A percentile compares a stretch with the other conserved stretches of the same genome.
Conservation (phyloP, 495 filamentous ascomycete species). For the Penicillium odoratum region DNA sequence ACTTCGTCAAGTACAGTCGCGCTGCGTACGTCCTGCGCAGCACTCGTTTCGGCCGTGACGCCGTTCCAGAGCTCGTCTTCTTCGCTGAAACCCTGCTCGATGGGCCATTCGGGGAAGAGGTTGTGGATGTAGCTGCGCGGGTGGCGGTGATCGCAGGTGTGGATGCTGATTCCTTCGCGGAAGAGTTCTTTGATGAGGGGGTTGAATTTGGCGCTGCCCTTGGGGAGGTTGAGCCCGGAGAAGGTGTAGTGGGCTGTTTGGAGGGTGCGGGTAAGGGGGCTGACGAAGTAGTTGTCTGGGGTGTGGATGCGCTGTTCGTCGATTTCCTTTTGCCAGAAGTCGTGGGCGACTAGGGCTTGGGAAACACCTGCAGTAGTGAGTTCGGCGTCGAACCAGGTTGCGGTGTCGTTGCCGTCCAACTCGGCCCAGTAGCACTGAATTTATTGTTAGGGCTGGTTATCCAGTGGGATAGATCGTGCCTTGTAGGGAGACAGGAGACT, state of each 20-base stretch:
- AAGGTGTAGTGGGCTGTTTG: constrained; percentile 66
- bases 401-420: constrained; percentile 64
- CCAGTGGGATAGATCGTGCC: too few species aligned
- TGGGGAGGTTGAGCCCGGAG: constrained; percentile 51
- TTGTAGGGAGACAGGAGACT: constrained; percentile 15
- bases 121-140: constrained; percentile 55
- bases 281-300: constrained; percentile 66
- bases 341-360: constrained; percentile 63
- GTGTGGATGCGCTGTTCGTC: constrained; percentile 55
- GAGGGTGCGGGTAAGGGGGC: constrained; percentile 67
- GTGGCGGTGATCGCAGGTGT: constrained; percentile 77
- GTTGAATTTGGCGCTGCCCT: constrained; percentile 44
- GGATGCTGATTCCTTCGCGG: constrained; percentile 69
- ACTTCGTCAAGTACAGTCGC: constrained; percentile 61
- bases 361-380: constrained; percentile 59
- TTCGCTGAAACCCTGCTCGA: constrained; percentile 65
- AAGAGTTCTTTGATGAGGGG: constrained; percentile 70
- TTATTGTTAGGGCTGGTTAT: too few species aligned
- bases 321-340: constrained; percentile 63
- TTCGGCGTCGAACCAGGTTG: constrained; percentile 68
- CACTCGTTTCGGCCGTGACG: constrained; percentile 51
- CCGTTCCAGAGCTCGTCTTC: constrained; percentile 62
- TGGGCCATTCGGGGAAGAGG: constrained; percentile 57
- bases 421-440: constrained; percentile 72
- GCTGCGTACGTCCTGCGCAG: constrained; percentile 55